Evolutionary conservation across 2,329 filamentous ascomycete species (phyloP).

Genomic region (Pseudocercospora fuligena): DNA sequence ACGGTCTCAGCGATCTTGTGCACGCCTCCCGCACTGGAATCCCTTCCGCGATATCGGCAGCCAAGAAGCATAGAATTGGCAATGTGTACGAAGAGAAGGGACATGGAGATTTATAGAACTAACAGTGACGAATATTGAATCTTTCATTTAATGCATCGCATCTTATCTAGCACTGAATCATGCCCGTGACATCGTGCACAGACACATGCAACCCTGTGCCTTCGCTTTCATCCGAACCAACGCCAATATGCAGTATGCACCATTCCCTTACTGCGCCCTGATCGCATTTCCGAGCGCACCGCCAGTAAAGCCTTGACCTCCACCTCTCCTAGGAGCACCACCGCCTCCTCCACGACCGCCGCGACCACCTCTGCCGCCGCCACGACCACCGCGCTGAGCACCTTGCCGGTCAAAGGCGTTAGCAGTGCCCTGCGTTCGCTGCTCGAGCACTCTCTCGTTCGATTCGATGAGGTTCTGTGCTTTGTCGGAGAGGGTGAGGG

Average conservation of each 20-base stretch:
- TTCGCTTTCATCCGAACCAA: slow-evolving; percentile 15
- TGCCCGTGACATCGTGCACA: slow-evolving; percentile 7
- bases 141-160: slow-evolving; percentile 6
- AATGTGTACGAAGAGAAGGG: background rate
- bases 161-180: slow-evolving; percentile 2
- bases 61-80: background rate
- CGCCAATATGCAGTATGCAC: slow-evolving; percentile 20
- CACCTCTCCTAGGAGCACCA: slow-evolving; percentile 67
- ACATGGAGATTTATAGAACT: background rate
- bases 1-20: background rate
- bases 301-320: slow-evolving; percentile 81
- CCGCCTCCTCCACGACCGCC: slow-evolving; percentile 66
- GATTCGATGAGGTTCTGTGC: slow-evolving; percentile 93
- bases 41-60: slow-evolving; percentile 7
- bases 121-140: background rate
- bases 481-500: slow-evolving; percentile 93
- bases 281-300: slow-evolving; percentile 71
- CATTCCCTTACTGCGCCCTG: slow-evolving; percentile 48
- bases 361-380: slow-evolving; percentile 62
- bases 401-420: slow-evolving; percentile 95
- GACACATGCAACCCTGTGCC: slow-evolving; percentile 17
- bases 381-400: slow-evolving; percentile 71
- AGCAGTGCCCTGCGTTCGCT: slow-evolving; percentile 91
- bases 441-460: slow-evolving; percentile 96
- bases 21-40: background rate